phyloP scores from a whole-genome alignment of 2,329 filamentous ascomycete species.

The Cladosporium cucumerinum region DNA sequence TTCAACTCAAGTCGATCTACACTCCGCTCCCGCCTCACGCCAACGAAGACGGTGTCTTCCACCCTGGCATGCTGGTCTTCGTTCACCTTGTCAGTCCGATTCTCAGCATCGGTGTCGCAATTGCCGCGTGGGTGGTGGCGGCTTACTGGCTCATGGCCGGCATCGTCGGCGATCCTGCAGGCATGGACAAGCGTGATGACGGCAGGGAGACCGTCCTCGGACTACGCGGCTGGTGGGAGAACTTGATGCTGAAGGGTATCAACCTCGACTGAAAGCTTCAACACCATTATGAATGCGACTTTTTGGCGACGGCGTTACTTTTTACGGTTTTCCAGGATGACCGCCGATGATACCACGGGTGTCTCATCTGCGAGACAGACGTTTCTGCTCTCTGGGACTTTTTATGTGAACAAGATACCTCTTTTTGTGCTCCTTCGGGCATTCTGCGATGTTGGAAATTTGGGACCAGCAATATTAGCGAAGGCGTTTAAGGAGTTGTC shows the following conservation, averaged over 20 bases:
- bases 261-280: conserved; percentile 22
- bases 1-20: conserved; percentile 49
- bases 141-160: conserved; percentile 61
- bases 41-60: conserved; percentile 39
- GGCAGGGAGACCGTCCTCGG: conserved; percentile 58
- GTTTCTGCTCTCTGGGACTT: neutral
- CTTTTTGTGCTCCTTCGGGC: conserved; percentile 5
- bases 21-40: conserved; percentile 35
- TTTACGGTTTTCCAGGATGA: conserved; percentile 8
- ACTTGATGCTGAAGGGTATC: conserved; percentile 45
- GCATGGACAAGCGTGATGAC: conserved; percentile 56
- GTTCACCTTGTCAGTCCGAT: conserved; percentile 56
- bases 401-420: conserved; percentile 15
- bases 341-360: conserved; percentile 11
- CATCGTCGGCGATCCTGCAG: conserved; percentile 61
- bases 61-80: conserved; percentile 45
- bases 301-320: conserved; percentile 13
- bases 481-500: neutral
- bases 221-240: conserved; percentile 59
- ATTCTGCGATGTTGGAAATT: neutral
- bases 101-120: conserved; percentile 53
- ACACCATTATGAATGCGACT: neutral
- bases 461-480: conserved; percentile 1
- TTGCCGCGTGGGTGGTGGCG: conserved; percentile 58
- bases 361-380: neutral